Conservation (phyloP, 1,284 basidiomycete species). For the Ustilago shanxiensis region DNA sequence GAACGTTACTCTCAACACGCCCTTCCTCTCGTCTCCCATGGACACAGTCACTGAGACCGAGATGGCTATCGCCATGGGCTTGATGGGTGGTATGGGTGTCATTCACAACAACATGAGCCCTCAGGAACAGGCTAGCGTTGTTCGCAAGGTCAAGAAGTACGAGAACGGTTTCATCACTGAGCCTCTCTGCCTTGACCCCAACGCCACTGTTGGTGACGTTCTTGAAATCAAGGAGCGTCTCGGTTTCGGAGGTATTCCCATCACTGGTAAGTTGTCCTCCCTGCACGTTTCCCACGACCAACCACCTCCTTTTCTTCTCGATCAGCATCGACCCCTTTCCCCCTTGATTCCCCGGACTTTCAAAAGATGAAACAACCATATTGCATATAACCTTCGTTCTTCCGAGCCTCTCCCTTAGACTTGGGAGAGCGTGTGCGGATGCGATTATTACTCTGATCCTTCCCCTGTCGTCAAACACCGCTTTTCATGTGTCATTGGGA, state of each 20-base stretch:
- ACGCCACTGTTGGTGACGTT: constrained; percentile 86
- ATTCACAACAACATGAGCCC: constrained; percentile 97
- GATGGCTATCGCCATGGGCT: constrained; percentile 82
- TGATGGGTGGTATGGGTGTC: constrained; percentile 92
- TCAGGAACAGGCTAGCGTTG: constrained; percentile 92
- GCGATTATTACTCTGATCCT: constrained; percentile 71
- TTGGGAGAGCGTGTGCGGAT: constrained; percentile 80
- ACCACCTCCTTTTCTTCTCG: not conserved
- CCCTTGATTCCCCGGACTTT: not conserved
- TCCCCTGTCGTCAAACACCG: not conserved
- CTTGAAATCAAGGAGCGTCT: constrained; percentile 90
- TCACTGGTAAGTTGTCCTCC: constrained; percentile 80
- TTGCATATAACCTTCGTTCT: constrained; percentile 84
- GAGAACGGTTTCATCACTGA: constrained; percentile 99
- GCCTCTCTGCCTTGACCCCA: constrained; percentile 82
- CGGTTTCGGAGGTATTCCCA: constrained; percentile 97
- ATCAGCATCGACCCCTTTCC: not conserved
- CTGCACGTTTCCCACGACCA: not conserved
- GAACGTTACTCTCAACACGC: constrained; percentile 92
- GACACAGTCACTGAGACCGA: constrained; percentile 98
- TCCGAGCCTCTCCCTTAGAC: constrained; percentile 78
- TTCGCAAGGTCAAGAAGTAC: constrained; percentile 91
- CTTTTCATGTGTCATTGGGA: not conserved
- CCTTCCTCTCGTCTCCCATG: constrained; percentile 98
- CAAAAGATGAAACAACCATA: constrained; percentile 50